phyloP scores from a whole-genome alignment of 306 rosid genomes.

The Cucumis cinereus region DNA sequence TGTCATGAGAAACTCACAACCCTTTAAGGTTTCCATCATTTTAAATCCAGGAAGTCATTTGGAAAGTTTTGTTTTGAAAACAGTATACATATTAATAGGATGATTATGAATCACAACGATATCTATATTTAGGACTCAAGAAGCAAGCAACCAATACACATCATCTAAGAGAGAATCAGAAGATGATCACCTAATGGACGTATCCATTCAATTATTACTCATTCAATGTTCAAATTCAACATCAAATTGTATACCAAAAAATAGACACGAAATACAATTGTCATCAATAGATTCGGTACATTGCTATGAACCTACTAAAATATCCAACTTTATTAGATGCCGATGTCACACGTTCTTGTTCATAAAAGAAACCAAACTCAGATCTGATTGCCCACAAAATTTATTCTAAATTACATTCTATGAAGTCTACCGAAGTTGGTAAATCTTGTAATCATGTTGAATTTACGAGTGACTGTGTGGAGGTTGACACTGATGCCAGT shows the following conservation, averaged over 20 bases:
- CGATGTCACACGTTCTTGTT: neutral
- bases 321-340: neutral
- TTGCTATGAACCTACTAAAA: neutral
- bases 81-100: neutral
- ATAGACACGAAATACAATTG: neutral
- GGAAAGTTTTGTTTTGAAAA: neutral
- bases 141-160: neutral
- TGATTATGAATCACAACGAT: neutral
- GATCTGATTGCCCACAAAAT: neutral
- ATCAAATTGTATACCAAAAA: neutral
- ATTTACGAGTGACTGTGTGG: constrained; percentile 24
- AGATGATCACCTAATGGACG: neutral
- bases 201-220: neutral
- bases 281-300: neutral
- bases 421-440: neutral
- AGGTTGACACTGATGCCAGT: constrained; percentile 32
- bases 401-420: neutral
- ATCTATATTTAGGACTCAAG: neutral
- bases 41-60: neutral
- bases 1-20: neutral
- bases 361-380: neutral
- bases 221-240: neutral
- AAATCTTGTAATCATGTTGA: constrained; percentile 10
- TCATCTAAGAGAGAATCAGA: neutral
- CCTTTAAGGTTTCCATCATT: neutral